Evolutionary conservation across 768 basidiomycete genomes (phyloP), one percentile per base, ranked within the genome.

Genomic region (Thelephora ganbajun): DNA sequence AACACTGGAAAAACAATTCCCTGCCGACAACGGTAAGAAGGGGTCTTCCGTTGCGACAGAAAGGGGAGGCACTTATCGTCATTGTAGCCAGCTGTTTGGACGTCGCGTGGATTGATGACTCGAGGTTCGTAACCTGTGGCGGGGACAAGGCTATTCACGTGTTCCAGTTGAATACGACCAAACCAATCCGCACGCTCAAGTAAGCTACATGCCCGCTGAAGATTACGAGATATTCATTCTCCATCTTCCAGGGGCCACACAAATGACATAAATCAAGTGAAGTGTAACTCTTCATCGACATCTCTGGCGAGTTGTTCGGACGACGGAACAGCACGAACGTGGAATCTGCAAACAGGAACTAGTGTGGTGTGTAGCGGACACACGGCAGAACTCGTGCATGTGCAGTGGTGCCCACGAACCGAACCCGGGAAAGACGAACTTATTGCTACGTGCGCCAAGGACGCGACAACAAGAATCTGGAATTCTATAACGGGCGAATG

Each of bases 301-400:
- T 72, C 74, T 36, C 58, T 91, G 39, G 85, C 84, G 11, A 83
- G 85, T 5, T 87, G 84, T 59, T 86, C 88, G 0, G 88, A 91
- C 56, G 88, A 91, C 53, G 66, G 67, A 52, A 86, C 84, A 0
- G 80, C 83, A 16, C 77, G 82, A 34, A 72, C 90, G 54, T 91
- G 86, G 86, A 71, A 74, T 47, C 63, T 84, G 44, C 74, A 74
- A 46, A 30, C 26, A 30, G 68, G 57, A 35, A 55, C 63, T 7
- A 44, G 56, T 11, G 39, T 68, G 12, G 60, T 78, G 6, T 64
- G 89, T 33, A 63, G 66, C 37, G 87, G 86, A 1, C 87, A 90
- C 59, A 69, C 61, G 35, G 70, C 76, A 51, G 72, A 77, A 44
- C 75, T 90, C 45, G 81, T 72, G 52, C 73, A 69, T 9, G 66